Evolutionary conservation across 208 protist species (phyloP).

Genomic region (Porcisia deanei): DNA sequence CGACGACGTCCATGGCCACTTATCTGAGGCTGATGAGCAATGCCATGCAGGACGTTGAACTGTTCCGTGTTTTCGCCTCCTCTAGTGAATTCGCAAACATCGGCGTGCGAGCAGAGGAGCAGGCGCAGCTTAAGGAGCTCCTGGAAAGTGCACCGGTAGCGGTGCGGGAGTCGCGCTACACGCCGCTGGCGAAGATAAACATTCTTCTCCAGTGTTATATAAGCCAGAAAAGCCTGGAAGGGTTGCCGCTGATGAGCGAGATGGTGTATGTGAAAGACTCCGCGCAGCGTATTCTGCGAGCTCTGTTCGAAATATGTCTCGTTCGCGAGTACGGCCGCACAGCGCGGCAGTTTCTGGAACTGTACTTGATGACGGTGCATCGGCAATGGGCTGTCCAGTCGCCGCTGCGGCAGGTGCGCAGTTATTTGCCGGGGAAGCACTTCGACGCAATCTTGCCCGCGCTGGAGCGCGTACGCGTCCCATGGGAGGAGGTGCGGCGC

Average conservation of each 20-base stretch:
- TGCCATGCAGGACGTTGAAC: conserved; percentile 96
- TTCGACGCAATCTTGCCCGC: conserved; percentile 89
- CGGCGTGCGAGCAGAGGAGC: conserved; percentile 97
- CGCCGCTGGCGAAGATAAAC: conserved; percentile 98
- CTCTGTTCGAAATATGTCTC: conserved; percentile 96
- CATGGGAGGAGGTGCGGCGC: conserved; percentile 95
- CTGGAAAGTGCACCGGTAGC: conserved; percentile 97
- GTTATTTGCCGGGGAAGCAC: conserved; percentile 75
- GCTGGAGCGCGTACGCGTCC: conserved; percentile 95
- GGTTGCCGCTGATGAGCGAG: conserved; percentile 98
- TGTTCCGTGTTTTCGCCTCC: conserved; percentile 97
- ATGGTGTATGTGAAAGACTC: conserved; percentile 99
- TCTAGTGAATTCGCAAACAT: conserved; percentile 99
- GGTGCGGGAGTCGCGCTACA: conserved; percentile 96
- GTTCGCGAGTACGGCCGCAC: conserved; percentile 96
- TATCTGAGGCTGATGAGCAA: conserved; percentile 97
- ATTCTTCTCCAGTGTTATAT: conserved; percentile 99
- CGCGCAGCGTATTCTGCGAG: conserved; percentile 90
- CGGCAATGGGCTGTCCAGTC: conserved; percentile 97
- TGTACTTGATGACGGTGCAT: conserved; percentile 95
- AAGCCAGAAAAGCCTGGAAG: conserved; percentile 95
- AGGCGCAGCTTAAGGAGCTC: conserved; percentile 96
- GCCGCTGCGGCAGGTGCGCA: conserved; percentile 90
- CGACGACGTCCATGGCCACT: conserved; percentile 92
- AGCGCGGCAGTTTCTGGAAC: conserved; percentile 87